phyloP scores from a whole-genome alignment of 306 rosid species.

The Begonia peltatifolia region DNA sequence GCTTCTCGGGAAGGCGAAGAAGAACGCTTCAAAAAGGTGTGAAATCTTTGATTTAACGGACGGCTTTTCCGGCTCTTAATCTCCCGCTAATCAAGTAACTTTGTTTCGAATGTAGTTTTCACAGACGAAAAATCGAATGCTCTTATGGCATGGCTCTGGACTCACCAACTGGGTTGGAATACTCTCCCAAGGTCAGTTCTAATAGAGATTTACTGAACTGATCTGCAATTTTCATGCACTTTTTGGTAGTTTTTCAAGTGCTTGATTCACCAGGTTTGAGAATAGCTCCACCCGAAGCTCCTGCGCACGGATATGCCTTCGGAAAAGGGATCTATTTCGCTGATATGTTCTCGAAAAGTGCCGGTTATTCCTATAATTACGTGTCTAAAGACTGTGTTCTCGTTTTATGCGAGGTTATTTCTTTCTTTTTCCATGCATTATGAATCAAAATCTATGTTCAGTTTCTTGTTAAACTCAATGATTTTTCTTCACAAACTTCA shows the following conservation, averaged over 20 bases:
- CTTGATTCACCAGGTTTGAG: conserved; percentile 40
- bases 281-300: conserved; percentile 93
- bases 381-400: conserved; percentile 44
- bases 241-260: too few relatives aligned
- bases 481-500: background rate
- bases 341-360: conserved; percentile 93
- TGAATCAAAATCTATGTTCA: too few relatives aligned
- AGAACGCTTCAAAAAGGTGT: conserved; percentile 60
- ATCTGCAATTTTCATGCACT: too few relatives aligned
- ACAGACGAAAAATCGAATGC: conserved; percentile 57
- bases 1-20: conserved; percentile 49
- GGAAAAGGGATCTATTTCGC: conserved; percentile 88
- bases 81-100: background rate
- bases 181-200: conserved; percentile 56
- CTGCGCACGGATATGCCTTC: conserved; percentile 70
- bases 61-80: background rate
- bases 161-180: conserved; percentile 89
- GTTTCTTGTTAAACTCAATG: background rate
- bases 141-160: conserved; percentile 89
- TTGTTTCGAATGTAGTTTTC: conserved; percentile 29
- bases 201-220: too few relatives aligned
- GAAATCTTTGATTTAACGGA: background rate
- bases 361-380: conserved; percentile 49
- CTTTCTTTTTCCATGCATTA: background rate
- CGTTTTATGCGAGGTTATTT: conserved; percentile 62